Base-by-base conservation (phyloP, 495 filamentous ascomycete genomes). In the Aspergillus asperescens region DNA sequence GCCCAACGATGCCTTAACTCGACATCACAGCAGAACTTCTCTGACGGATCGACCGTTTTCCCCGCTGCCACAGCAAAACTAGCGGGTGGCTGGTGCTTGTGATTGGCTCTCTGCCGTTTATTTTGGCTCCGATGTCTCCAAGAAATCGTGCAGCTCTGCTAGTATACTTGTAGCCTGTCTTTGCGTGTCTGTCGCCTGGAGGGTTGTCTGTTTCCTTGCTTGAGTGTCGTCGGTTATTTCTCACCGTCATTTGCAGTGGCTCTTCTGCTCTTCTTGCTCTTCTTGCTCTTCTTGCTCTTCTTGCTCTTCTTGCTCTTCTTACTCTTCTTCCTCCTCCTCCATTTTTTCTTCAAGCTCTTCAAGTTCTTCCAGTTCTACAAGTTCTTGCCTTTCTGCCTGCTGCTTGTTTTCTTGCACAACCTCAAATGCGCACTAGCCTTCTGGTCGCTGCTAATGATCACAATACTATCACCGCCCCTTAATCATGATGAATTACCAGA, bases 171-270 rank as follows among this genome's bases (percentile, higher is more conserved):
- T 50, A 19, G 52, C 32, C 29, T 40, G 18, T 45, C 52, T 50
- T 57, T 58, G 49, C 55, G n/a, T 15, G 32, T 35, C 12, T 39
- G 54, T 42, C 44, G 32, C 40, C 29, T 51, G 40, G 28, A 49
- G 55, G 51, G 34, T 46, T 32, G 18, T 38, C 47, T 44, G 39
- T 60, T 59, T 58, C 54, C 59, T 60, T 51, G 54, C 56, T 40
- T 54, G 18, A 53, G 57, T 56, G 50, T n/a, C n/a, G 48, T 62
- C 29, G 29, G 34, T 48, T 49, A 50, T 53, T 45, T 42, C 37
- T 44, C 42, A 53, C 35, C 15, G 22, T 43, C 25, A 32, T 56
- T 57, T 48, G 46, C 27, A 41, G 45, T 32, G 47, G 50, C 32
- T 35, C 32, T 16, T 15, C n/a, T 35, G 5, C 32, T 48, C 53